Evolutionary conservation across 148 eudicot species (phyloP), one percentile per base, ranked within the genome.

Genomic region (Silene conica): DNA sequence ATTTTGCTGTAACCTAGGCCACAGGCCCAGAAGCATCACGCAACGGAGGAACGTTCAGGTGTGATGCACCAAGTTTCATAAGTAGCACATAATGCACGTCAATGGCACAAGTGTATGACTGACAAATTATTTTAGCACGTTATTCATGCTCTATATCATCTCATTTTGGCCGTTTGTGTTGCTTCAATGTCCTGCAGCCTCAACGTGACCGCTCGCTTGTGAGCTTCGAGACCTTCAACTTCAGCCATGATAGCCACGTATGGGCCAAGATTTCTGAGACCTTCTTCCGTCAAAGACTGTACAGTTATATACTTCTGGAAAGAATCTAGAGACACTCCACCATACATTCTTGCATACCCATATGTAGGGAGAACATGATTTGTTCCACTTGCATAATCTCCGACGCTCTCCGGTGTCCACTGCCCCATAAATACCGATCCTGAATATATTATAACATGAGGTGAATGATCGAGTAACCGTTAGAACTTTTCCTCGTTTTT

Each of bases 351-450:
- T 28, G 99, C 97, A 76, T 96, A 96, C 20, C 99, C 97, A 22
- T 96, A 96, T 69, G 99, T 96, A 26, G 99, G 99, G 72, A 96
- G 97, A 59, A 96, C 99, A 59, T 95, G 99, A 75, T 92, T 95
- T 45, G 99, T 92, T 68, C 97, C 99, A 71, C 99, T 96, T 34
- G 99, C 99, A 75, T 96, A 96, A 71, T 96, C 99, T 64, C 99
- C 99, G 1, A 96, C 99, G 76, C 99, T 92, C 84, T 90, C 99
- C 0, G 99, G 99, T 20, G 99, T 96, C 99, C 99, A 96, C 77
- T 82, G 94, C 72, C 99, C 99, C 79, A 96, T 74, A 77, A 92
- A 96, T 67, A 96, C 97, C 2, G 99, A 96, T 34, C 99, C 99
- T 90, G 90, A 71, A 70, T 13, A 63, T 5, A 66, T 46, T 15